These are phyloP conservation scores for Alternaria triticina DNA, from an alignment of 2,329 filamentous ascomycete species.

Conservation along the genomic window DNA sequence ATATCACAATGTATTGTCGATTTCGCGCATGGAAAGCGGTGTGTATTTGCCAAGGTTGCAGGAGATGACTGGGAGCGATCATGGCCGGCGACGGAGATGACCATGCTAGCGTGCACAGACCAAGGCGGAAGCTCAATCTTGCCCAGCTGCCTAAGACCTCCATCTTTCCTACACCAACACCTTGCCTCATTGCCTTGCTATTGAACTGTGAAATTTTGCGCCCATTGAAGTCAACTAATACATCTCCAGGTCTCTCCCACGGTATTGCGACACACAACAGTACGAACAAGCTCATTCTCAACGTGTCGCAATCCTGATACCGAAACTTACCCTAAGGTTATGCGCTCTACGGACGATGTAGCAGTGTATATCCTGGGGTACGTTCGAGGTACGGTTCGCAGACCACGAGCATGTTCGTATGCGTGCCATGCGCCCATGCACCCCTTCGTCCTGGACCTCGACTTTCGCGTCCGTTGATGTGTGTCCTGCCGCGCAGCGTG, in stretches of 20 bases:
- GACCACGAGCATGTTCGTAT: neutral
- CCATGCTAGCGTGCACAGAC: conserved; percentile 13
- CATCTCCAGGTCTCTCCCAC: neutral
- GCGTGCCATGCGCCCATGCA: neutral
- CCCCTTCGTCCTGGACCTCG: neutral
- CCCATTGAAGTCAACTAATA: neutral
- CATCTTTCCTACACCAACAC: neutral
- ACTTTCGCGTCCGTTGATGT: neutral
- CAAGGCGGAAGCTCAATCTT: neutral
- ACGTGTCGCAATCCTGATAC: neutral
- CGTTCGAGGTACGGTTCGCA: neutral
- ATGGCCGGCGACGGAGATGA: conserved; percentile 2
- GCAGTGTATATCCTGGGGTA: neutral
- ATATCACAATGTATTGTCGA: conserved; percentile 19
- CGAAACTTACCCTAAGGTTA: neutral
- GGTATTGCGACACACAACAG: neutral
- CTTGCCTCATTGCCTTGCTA: neutral
- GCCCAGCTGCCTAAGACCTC: neutral
- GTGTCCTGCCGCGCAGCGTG: neutral
- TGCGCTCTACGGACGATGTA: neutral
- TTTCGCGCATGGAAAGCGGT: conserved; percentile 7
- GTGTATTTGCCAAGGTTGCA: neutral
- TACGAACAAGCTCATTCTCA: neutral
- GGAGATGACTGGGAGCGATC: conserved; percentile 2
- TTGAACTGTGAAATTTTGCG: neutral